phyloP scores from a whole-genome alignment of 2,329 filamentous ascomycete species.

The Bipolaris gigantea region DNA sequence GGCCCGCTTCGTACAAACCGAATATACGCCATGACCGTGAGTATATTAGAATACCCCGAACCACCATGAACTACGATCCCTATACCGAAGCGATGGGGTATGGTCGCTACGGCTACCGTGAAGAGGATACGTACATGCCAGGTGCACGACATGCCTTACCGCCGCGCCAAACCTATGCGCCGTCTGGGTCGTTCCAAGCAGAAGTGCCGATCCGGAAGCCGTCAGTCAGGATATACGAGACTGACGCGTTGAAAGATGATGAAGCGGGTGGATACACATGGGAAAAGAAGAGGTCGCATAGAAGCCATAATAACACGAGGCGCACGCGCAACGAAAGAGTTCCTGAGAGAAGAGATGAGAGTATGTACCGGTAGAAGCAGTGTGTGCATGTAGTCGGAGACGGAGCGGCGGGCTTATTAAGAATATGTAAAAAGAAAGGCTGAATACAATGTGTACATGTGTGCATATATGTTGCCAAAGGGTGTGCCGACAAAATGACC shows the following conservation, averaged over 20 bases:
- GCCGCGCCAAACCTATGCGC: neutral
- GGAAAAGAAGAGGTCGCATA: neutral
- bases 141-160: neutral
- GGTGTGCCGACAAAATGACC: neutral
- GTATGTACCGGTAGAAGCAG: neutral
- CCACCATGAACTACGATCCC: neutral
- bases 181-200: neutral
- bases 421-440: too few species aligned
- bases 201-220: neutral
- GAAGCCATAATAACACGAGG: neutral
- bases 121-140: neutral
- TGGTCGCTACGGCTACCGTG: neutral
- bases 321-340: neutral
- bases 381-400: neutral
- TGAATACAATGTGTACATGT: too few species aligned
- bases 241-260: neutral
- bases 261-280: neutral
- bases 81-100: too few species aligned
- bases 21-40: neutral
- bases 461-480: neutral
- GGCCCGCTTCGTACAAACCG: neutral
- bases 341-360: neutral
- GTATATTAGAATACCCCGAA: neutral
- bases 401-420: too few species aligned
- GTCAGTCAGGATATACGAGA: neutral